Conservation (phyloP, 495 filamentous ascomycete genomes). For the Neurospora sp. region DNA sequence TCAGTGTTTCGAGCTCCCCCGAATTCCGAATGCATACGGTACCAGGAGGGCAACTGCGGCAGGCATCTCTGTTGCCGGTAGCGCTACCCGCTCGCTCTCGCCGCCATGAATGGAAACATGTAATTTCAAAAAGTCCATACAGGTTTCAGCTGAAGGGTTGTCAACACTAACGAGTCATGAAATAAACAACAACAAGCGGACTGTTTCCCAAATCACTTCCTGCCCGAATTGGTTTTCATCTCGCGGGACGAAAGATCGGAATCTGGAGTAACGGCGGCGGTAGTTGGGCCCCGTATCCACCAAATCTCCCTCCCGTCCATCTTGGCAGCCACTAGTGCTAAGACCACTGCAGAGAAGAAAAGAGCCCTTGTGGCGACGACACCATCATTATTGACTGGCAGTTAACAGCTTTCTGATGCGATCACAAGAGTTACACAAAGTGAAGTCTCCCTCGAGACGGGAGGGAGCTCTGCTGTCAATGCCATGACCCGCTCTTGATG, state of each 20-base stretch:
- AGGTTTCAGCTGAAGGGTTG: background rate
- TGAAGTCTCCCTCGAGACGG: background rate
- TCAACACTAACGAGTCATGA: background rate
- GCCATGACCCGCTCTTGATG: background rate
- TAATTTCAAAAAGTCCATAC: background rate
- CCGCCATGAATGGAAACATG: background rate
- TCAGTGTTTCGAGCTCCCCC: constrained; percentile 1
- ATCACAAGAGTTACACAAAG: constrained; percentile 1
- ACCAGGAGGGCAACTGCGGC: background rate
- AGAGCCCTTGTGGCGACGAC: background rate
- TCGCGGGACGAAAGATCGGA: background rate
- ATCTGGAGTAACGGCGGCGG: constrained; percentile 1
- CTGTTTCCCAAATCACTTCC: background rate
- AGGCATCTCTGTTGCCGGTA: background rate
- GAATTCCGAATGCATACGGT: background rate
- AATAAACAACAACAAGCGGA: background rate
- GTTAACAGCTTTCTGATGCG: background rate
- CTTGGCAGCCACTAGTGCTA: constrained; percentile 4
- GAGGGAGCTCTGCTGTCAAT: background rate
- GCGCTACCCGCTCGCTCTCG: background rate
- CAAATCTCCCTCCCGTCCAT: background rate
- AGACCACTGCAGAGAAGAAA: background rate
- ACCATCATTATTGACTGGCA: background rate
- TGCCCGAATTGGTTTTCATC: background rate
- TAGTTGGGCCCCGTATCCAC: background rate